phyloP scores from a whole-genome alignment of 768 basidiomycete species.

The Hypsizygus marmoreus region DNA sequence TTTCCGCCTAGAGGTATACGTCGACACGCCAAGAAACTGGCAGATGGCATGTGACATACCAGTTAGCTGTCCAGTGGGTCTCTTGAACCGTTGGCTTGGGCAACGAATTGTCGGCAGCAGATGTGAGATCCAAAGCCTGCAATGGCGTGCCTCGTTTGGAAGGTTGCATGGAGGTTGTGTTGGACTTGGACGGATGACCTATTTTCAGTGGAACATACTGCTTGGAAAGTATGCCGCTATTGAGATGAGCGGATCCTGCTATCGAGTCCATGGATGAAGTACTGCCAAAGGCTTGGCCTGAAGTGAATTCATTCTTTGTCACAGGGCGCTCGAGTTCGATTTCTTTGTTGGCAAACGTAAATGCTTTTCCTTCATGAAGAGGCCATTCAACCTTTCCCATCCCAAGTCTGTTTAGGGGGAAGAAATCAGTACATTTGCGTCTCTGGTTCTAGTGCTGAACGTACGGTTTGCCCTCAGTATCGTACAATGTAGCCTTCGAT shows the following conservation, averaged over 20 bases:
- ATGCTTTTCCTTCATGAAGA: slow-evolving; percentile 39
- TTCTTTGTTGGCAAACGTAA: slow-evolving; percentile 55
- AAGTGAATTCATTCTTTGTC: slow-evolving; percentile 55
- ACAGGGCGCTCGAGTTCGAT: slow-evolving; percentile 65
- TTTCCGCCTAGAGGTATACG: slow-evolving; percentile 58
- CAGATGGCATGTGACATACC: slow-evolving; percentile 37
- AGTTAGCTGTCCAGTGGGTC: slow-evolving; percentile 70
- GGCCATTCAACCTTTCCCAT: slow-evolving; percentile 48
- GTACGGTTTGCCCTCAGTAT: slow-evolving; percentile 67
- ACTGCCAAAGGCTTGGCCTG: slow-evolving; percentile 68
- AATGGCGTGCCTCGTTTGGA: slow-evolving; percentile 33
- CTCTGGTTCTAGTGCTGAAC: slow-evolving; percentile 19
- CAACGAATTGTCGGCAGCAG: slow-evolving; percentile 16
- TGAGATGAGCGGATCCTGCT: background rate
- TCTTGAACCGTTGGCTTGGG: slow-evolving; percentile 21
- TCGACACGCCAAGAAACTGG: slow-evolving; percentile 6
- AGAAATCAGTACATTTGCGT: background rate
- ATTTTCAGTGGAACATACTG: slow-evolving; percentile 26
- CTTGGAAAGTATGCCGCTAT: slow-evolving; percentile 8
- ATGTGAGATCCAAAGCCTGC: slow-evolving; percentile 40
- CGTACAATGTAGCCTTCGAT: slow-evolving; percentile 52
- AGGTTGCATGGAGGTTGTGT: slow-evolving; percentile 17
- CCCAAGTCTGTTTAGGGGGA: slow-evolving; percentile 43
- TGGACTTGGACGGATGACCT: slow-evolving; percentile 24
- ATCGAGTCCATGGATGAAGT: slow-evolving; percentile 5